Percentiles rank a stretch among this genome's conserved stretches.
These are phyloP conservation scores for Mallotus repandus DNA, from an alignment of 441 rosid genomes.

Conservation along the genomic window DNA sequence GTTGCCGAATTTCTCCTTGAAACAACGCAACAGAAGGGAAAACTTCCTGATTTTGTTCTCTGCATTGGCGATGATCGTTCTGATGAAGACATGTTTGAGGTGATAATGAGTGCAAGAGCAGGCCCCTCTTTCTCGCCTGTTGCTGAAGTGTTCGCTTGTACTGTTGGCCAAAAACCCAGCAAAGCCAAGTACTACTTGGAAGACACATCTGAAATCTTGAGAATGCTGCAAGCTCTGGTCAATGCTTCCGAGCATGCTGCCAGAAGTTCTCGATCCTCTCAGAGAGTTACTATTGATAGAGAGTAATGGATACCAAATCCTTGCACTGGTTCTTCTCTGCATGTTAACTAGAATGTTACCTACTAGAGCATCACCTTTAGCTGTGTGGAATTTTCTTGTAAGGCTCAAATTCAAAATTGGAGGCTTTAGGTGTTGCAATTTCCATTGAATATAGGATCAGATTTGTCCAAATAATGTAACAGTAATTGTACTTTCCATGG, in stretches of 20 bases:
- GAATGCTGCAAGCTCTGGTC: constrained; percentile 69
- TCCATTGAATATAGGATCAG: neutral
- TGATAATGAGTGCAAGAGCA: constrained; percentile 52
- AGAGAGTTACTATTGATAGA: constrained; percentile 16
- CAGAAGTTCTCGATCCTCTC: constrained; percentile 21
- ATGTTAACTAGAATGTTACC: neutral
- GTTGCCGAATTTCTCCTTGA: constrained; percentile 60
- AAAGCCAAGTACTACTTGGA: constrained; percentile 91
- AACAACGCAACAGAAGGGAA: constrained; percentile 57
- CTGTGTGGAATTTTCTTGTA: neutral
- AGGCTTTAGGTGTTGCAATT: neutral
- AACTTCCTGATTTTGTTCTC: constrained; percentile 71
- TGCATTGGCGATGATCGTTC: constrained; percentile 93
- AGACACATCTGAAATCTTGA: constrained; percentile 70
- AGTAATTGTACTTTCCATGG: neutral
- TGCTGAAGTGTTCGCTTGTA: constrained; percentile 87
- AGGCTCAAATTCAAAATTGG: neutral
- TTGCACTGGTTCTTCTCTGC: neutral
- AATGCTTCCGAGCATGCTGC: constrained; percentile 42
- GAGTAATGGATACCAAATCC: constrained; percentile 5
- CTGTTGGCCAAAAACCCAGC: constrained; percentile 89
- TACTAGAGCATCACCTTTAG: neutral
- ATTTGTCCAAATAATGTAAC: neutral
- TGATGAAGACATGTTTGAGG: constrained; percentile 95
- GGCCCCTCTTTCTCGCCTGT: constrained; percentile 70